Evolutionary conservation across 495 filamentous ascomycete genomes (phyloP).

Genomic region (Xylaria longipes): DNA sequence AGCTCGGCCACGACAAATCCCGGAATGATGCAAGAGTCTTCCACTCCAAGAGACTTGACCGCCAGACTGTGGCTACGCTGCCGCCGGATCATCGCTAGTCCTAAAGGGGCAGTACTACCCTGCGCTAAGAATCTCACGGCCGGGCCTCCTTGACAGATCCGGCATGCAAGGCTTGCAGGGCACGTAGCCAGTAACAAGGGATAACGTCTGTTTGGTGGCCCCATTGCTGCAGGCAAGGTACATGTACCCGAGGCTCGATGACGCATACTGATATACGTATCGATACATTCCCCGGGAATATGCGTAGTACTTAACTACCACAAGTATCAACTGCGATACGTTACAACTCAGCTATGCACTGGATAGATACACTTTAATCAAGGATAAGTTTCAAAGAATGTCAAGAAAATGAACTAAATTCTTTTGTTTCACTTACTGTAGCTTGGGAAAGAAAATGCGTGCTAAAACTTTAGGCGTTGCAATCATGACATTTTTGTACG

Average conservation of each 20-base stretch:
- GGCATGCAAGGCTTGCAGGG: constrained; percentile 20
- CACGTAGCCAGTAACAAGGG: constrained; percentile 7
- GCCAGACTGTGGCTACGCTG: constrained; percentile 18
- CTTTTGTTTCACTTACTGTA: neutral
- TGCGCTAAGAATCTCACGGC: constrained; percentile 24
- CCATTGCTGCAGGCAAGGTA: constrained; percentile 14
- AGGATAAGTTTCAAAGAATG: too few species aligned
- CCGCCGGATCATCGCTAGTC: constrained; percentile 25
- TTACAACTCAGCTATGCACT: neutral
- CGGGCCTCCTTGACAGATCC: constrained; percentile 27
- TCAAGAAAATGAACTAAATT: neutral
- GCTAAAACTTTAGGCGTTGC: neutral
- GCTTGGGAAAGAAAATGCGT: neutral
- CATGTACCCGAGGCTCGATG: constrained; percentile 16
- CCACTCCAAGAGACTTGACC: constrained; percentile 16
- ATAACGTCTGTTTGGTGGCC: constrained; percentile 6
- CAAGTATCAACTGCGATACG: neutral
- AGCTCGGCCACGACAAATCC: constrained; percentile 35
- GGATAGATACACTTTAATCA: too few species aligned
- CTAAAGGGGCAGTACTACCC: constrained; percentile 31
- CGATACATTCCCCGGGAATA: neutral
- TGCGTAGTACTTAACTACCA: neutral
- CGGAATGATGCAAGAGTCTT: constrained; percentile 30
- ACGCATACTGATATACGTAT: neutral
- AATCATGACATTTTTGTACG: neutral